Base-by-base conservation (phyloP, 2,329 filamentous ascomycete genomes). In the Cladorrhinum sp. region DNA sequence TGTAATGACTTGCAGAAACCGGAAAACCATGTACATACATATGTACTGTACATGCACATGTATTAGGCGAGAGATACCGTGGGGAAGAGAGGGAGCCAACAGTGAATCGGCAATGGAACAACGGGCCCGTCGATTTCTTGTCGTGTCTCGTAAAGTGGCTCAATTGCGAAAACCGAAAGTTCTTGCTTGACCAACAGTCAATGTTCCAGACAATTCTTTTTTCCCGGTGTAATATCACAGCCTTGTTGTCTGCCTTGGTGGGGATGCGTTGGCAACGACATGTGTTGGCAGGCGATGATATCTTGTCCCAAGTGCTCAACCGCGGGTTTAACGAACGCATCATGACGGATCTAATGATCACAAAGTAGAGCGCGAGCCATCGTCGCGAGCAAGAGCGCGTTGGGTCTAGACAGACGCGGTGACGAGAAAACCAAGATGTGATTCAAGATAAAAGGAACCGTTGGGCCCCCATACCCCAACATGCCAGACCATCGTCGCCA, bases 161-260 rank as follows among this genome's bases (percentile, higher is more conserved):
- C 62, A 64, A 59, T 58, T 46, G 62, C 62, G 62, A 24, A 60
- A 33, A 56, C 20, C 12, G 4, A 20, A 18, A 16, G 7, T 9
- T n/a, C 8, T 36, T 16, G 2, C 9, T 16, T 16, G 9, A 9
- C 30, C 33, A 16, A 14, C 20, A 26, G 6, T 16, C 21, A 50
- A 23, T 26, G 39, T 12, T 26, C 16, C 46, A 49, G 46, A 24
- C 33, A 36, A 36, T 10, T 16, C 46, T 21, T 49, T 24, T 46
- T 16, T 46, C 16, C 46, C 21, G 18, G 46, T 6, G 18, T n/a
- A 16, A 33, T 18, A 55, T 39, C 52, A 23, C 10, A 39, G n/a
- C 23, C 28, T 30, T 18, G 30, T 39, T 52, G 52, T 7, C 30
- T 36, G 30, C 28, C 30, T 16, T 23, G 26, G 18, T 30, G 23